Conservation (phyloP, 2,329 filamentous ascomycete genomes). For the Hypoxylon sp. region DNA sequence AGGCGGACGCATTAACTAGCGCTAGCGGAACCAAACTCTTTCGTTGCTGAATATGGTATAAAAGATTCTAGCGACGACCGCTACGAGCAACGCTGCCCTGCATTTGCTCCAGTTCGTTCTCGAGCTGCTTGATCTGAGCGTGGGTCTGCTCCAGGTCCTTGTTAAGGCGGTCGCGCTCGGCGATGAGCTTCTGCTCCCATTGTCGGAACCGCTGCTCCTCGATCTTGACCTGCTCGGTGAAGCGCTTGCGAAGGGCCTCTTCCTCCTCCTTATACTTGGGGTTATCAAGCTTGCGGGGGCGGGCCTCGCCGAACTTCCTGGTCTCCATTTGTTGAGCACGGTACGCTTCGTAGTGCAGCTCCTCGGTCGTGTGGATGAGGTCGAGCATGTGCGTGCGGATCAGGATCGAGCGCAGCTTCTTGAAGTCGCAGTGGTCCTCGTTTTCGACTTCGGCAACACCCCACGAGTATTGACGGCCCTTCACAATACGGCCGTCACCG, state of each 20-base stretch:
- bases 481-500: conserved; percentile 93
- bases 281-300: conserved; percentile 98
- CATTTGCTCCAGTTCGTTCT: conserved; percentile 92
- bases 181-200: conserved; percentile 99
- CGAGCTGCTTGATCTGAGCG: conserved; percentile 90
- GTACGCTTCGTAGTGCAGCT: conserved; percentile 99
- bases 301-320: conserved; percentile 97
- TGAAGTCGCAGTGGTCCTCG: conserved; percentile 99
- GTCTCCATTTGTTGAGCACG: conserved; percentile 99
- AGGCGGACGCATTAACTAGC: conserved; percentile 45
- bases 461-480: conserved; percentile 99
- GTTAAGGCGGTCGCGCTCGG: conserved; percentile 98
- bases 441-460: conserved; percentile 99
- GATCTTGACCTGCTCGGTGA: conserved; percentile 99
- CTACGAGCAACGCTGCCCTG: conserved; percentile 91
- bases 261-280: conserved; percentile 99
- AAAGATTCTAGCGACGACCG: conserved; percentile 80
- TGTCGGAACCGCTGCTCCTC: conserved; percentile 99
- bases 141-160: conserved; percentile 99
- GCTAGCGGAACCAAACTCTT: conserved; percentile 42
- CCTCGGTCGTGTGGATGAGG: conserved; percentile 99
- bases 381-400: conserved; percentile 99
- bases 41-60: conserved; percentile 44
- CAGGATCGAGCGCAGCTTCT: conserved; percentile 98
- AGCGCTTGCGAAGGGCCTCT: conserved; percentile 96